Evolutionary conservation across 129 eudicot species (phyloP), one percentile per base, ranked within the genome.

Genomic region (Pittosporum tobira): DNA sequence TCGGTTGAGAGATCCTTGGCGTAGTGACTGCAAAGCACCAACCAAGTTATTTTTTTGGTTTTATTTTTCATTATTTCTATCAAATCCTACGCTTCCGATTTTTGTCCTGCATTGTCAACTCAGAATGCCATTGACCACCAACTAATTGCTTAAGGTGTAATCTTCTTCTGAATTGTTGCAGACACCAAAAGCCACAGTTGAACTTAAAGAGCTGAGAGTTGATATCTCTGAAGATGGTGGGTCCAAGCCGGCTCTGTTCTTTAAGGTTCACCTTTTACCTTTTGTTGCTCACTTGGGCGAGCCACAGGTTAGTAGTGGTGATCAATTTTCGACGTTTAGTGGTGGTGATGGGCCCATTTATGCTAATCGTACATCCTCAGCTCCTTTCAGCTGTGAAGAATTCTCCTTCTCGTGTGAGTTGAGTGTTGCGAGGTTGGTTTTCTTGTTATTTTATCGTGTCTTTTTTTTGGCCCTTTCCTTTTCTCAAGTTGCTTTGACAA

Each of bases 381-480:
- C 89, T 74, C 89, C 96, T 68, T 83, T 91, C 71, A 64, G 69
- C 73, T 91, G 98, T 62, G 96, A 91, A 82, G 94, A 91, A 64
- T 79, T 91, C 28, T 75, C 87, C 48, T 74, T 91, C 76, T 75
- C 84, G 69, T 82, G 94, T 71, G 90, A 91, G 72, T 69, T 86
- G 69, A 94, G 90, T 67, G 94, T 83, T 72, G 77, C 71, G 57
- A 91, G 98, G 98, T 91, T 62, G 68, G 84, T 71, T 60, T 51
- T 68, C 52, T 54, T 51, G 50, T 19, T n/a, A 52, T 42, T 55
- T 24, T 9, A n/a, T n/a, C n/a, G n/a, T n/a, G n/a, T n/a, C n/a
- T n/a, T n/a, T n/a, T n/a, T 42, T 30, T 42, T 22, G 14, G 42
- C 68, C 48, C 61, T 60, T 64, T 43, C 36, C 10, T 18, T 43